Percentiles rank a stretch among this genome's conserved stretches.
phyloP scores from a whole-genome alignment of 495 filamentous ascomycete species.

The Astrothelium macrocarpum region DNA sequence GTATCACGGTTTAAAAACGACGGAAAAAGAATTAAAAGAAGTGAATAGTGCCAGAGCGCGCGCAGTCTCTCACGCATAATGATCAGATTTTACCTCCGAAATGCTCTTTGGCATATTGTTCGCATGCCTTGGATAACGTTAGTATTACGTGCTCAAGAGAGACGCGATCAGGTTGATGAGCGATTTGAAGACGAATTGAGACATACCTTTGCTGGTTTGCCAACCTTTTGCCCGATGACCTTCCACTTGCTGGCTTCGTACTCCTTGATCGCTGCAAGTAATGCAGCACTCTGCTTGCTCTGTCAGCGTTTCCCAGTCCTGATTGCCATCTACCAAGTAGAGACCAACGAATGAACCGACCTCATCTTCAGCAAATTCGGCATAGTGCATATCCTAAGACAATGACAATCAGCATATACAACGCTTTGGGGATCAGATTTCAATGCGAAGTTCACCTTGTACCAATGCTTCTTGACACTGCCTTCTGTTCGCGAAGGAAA shows the following conservation, averaged over 20 bases:
- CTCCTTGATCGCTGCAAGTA: conserved; percentile 92
- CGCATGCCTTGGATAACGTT: conserved; percentile 63
- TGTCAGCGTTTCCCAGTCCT: conserved; percentile 20
- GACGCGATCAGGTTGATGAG: neutral
- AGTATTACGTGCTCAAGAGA: too few species aligned
- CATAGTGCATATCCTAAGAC: conserved; percentile 91
- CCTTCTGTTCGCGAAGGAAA: conserved; percentile 92
- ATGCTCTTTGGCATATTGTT: conserved; percentile 97
- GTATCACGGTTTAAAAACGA: conserved; percentile 24
- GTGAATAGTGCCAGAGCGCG: conserved; percentile 21
- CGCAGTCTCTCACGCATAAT: conserved; percentile 21
- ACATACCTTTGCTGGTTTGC: conserved; percentile 89
- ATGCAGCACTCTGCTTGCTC: conserved; percentile 57
- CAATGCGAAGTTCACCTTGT: conserved; percentile 57
- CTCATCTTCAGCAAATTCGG: conserved; percentile 97
- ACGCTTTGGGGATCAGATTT: neutral
- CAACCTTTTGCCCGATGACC: conserved; percentile 86
- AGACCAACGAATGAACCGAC: conserved; percentile 43
- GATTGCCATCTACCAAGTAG: conserved; percentile 8
- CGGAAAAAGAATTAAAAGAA: conserved; percentile 13
- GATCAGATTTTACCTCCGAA: conserved; percentile 51
- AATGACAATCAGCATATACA: conserved; percentile 14
- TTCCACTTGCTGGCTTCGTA: conserved; percentile 99
- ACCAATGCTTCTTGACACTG: conserved; percentile 99
- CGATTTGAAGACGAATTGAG: neutral